Evolutionary conservation across 352 stramenopile species (phyloP), one percentile per base, ranked within the genome.

Genomic region (Globisporangium paroecandrum): DNA sequence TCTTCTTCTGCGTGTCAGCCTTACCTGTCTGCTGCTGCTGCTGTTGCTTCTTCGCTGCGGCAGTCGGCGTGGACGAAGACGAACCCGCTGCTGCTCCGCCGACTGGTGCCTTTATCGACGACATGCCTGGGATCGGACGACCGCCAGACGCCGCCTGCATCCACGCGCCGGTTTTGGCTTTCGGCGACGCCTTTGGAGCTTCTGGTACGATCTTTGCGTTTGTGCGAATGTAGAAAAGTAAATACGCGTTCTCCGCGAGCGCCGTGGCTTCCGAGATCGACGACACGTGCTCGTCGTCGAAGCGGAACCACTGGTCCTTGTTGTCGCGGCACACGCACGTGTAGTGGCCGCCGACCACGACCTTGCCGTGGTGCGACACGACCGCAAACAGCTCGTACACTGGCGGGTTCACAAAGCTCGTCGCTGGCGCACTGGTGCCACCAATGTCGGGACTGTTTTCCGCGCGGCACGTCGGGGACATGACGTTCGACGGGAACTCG

Each of bases 291-390:
- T 95, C 87, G 69, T 95, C 87, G 56, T 95, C 76, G 61, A 87
- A 95, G 47, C 79, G 78, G 72, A 91, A 93, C 87, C 87, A 95
- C 73, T 95, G 87, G 65, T 94, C 87, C 64, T 94, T 95, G 74
- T 93, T 93, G 75, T 95, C 87, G 22, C 85, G 85, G 53, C 87
- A 95, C 38, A 93, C 75, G 15, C 82, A 86, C 49, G 87, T 95
- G 73, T 95, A 95, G 72, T 95, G 87, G 3, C 87, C 87, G 24
- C 87, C 87, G 0, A 93, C 81, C 22, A 93, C 83, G 41, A 88
- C 88, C 60, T 92, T 90, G 61, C 87, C 87, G 15, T 93, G 71
- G 58, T 95, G 87, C 15, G 85, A 91, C 5, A 95, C 85, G 22
- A 95, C 87, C 0, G 87, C 86, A 76, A 93, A 95, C 9, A 95